Percentiles rank a stretch among this genome's conserved stretches.
Evolutionary conservation across 768 basidiomycete species (phyloP).

Genomic region (Boletus pseudo-olivaceus): DNA sequence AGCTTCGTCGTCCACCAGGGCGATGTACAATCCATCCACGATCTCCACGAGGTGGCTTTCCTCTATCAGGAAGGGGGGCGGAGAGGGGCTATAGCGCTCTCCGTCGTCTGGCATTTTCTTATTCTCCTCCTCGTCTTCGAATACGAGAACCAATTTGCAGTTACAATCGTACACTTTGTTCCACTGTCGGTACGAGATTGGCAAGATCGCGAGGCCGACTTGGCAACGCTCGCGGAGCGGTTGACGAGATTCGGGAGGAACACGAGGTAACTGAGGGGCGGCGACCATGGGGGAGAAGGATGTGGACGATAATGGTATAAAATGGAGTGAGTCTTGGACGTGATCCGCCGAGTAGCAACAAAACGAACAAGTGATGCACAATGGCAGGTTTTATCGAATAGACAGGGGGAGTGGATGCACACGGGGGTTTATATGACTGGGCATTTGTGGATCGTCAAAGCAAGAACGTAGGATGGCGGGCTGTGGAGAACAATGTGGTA

Average conservation of each 20-base stretch:
- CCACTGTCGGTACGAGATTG: constrained; percentile 8
- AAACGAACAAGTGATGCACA: background rate
- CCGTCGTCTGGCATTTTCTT: background rate
- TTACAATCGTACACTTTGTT: background rate
- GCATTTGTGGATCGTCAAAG: background rate
- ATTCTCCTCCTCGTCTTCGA: background rate
- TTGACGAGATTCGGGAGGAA: background rate
- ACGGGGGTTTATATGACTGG: background rate
- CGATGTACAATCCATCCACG: constrained; percentile 15
- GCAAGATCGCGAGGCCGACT: constrained; percentile 3
- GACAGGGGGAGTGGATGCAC: background rate
- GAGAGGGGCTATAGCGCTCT: background rate
- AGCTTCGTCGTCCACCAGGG: constrained; percentile 12
- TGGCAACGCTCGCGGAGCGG: constrained; percentile 11
- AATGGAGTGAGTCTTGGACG: background rate
- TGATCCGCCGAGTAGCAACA: background rate
- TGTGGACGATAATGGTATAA: too few relatives aligned
- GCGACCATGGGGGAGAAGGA: background rate
- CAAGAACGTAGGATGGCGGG: background rate
- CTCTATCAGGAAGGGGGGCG: background rate
- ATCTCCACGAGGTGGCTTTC: constrained; percentile 12
- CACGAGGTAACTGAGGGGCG: background rate
- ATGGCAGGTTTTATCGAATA: background rate
- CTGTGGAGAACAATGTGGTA: background rate
- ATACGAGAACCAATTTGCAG: background rate